Evolutionary conservation across 495 filamentous ascomycete genomes (phyloP), one percentile per base, ranked within the genome.

Genomic region (Pseudomonodictys pantanalensis): DNA sequence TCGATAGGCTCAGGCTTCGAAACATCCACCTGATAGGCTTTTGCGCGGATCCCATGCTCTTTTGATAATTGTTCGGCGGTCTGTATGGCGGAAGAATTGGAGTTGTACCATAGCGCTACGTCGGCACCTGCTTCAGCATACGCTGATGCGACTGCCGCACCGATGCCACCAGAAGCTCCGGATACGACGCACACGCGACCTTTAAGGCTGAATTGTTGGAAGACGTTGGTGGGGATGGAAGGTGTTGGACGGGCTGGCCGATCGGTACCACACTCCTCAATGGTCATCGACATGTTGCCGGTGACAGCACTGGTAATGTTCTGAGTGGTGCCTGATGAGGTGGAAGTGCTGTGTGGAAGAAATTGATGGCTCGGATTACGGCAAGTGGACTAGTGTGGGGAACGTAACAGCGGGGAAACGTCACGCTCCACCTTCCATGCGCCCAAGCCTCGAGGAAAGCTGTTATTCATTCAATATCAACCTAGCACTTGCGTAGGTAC

Each of bases 21-120:
- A 24, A 81, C 77, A 17, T 79, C 75, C 30, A 76, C 76, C 29
- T 73, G 72, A 48, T 73, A 76, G 12, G 76, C 71, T 41, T 64
- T 56, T 2, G 71, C 66, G 52, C 69, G 75, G 8, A 80, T 48
- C 15, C 62, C 64, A 39, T 77, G 71, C 8, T 49, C 47, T 38
- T 67, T 56, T 0, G 71, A 69, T 18, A 80, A 33, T 1, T 49
- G 33, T 51, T 73, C 39, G 1, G 72, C 67, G 23, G 72, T 75
- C 20, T 69, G 49, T 35, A 78, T 71, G 5, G 69, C 69, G 7
- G 53, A 50, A 32, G 50, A 26, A 52, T 72, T 72, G 52, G 55
- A 58, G 45, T 72, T 68, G 51, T 72, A 72, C 68, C 68, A 72
- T 5, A 72, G 43, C 20, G 68, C 68, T 1, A 72, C 62, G 43